phyloP scores from a whole-genome alignment of 257 asterid genomes.

The Linderniella brevidens region DNA sequence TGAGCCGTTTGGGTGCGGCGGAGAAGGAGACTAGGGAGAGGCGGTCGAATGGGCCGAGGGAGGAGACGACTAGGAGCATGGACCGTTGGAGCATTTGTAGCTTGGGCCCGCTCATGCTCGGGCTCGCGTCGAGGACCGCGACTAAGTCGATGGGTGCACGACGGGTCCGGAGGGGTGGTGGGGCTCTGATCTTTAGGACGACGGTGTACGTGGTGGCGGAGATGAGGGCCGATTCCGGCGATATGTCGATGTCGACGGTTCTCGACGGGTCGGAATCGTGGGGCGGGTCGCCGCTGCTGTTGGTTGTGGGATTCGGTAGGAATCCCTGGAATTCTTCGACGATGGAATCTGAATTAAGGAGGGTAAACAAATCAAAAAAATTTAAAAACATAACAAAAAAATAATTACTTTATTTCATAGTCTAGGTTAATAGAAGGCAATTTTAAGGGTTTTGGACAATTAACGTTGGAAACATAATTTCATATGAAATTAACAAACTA shows the following conservation, averaged over 20 bases:
- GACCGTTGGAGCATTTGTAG: constrained; percentile 84
- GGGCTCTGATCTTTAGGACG: constrained; percentile 66
- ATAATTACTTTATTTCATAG: too few species aligned
- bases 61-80: constrained; percentile 69
- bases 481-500: too few species aligned
- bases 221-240: constrained; percentile 65
- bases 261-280: constrained; percentile 13
- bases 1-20: constrained; percentile 37
- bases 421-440: too few species aligned
- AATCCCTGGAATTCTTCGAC: constrained; percentile 66
- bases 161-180: constrained; percentile 14
- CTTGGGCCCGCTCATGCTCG: constrained; percentile 71
- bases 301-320: constrained; percentile 43
- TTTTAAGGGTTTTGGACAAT: too few species aligned
- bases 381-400: too few species aligned
- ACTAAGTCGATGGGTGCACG: constrained; percentile 90
- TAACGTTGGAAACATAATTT: too few species aligned
- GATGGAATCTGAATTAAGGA: background rate
- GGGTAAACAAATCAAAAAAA: too few species aligned
- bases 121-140: constrained; percentile 70
- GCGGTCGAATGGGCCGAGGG: constrained; percentile 80
- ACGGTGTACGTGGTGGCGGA: constrained; percentile 48
- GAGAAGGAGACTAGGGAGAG: constrained; percentile 61
- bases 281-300: constrained; percentile 24
- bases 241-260: constrained; percentile 31